A percentile compares a stretch with the other conserved stretches of the same genome.
Evolutionary conservation across 352 stramenopile genomes (phyloP).

Genomic region (Phytopythium delawarense): DNA sequence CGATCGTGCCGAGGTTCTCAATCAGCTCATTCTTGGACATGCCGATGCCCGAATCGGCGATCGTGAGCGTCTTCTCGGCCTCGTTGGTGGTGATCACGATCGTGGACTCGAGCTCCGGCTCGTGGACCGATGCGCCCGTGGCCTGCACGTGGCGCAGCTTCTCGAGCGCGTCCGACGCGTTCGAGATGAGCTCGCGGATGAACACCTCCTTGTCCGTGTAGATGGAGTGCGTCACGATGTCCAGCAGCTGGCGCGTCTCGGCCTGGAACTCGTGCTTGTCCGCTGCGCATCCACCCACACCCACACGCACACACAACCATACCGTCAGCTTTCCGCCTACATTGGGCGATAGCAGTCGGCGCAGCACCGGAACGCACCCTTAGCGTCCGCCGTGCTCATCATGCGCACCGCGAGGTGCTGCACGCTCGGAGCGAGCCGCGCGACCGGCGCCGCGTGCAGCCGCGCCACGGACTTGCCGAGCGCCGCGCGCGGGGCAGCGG

Average conservation of each 20-base stretch:
- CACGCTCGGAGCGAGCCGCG: slow-evolving; percentile 19
- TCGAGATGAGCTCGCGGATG: slow-evolving; percentile 98
- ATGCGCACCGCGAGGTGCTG: slow-evolving; percentile 35
- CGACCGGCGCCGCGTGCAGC: slow-evolving; percentile 11
- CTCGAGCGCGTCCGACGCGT: slow-evolving; percentile 98
- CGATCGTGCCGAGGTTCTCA: slow-evolving; percentile 98
- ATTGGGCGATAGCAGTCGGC: neutral
- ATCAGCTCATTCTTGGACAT: slow-evolving; percentile 98
- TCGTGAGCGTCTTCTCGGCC: slow-evolving; percentile 94
- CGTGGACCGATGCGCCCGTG: slow-evolving; percentile 59
- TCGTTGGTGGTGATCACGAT: slow-evolving; percentile 97
- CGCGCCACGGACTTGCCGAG: slow-evolving; percentile 14
- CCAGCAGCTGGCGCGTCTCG: slow-evolving; percentile 93
- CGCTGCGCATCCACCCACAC: slow-evolving; percentile 9
- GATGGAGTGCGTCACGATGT: slow-evolving; percentile 99
- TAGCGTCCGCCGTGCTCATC: slow-evolving; percentile 33
- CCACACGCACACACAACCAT: slow-evolving; percentile 1
- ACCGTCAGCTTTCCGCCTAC: neutral
- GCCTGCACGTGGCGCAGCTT: slow-evolving; percentile 95
- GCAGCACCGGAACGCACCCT: slow-evolving; percentile 15
- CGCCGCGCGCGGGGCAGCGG: slow-evolving; percentile 10
- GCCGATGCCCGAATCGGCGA: slow-evolving; percentile 97
- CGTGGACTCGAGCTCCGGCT: slow-evolving; percentile 90
- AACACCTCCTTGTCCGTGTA: slow-evolving; percentile 99
- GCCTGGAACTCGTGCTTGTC: slow-evolving; percentile 92